Base-by-base conservation (phyloP, 768 basidiomycete genomes). In the Amanita brunnescens region DNA sequence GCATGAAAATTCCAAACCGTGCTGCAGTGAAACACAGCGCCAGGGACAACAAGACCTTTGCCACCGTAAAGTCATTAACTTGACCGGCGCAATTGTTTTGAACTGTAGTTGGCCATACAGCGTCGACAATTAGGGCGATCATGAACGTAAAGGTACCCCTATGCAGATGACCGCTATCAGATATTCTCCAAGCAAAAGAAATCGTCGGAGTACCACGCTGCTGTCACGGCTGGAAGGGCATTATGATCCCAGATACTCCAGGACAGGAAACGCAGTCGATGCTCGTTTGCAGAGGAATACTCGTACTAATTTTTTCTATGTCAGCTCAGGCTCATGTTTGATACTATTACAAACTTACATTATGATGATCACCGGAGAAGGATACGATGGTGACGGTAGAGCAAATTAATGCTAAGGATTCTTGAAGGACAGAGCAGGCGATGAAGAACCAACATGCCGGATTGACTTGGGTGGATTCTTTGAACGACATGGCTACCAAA, bases 321-420 rank as follows among this genome's bases (percentile, higher is more conserved):
- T 26, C 5, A 13, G 9, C 7, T 1, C 16, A 16, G 16, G 13
- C 14, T 34, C 34, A 12, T n/a, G n/a, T n/a, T n/a, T n/a, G n/a
- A n/a, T n/a, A n/a, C n/a, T n/a, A n/a, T n/a, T n/a, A n/a, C n/a
- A n/a, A n/a, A n/a, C n/a, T n/a, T n/a, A n/a, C n/a, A n/a, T n/a
- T n/a, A n/a, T 29, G 26, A 29, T 29, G 46, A n/a, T 16, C 1
- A 13, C 21, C 12, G 18, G 33, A 43, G 23, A 51, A 51, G 24
- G 14, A 51, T 13, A 51, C 23, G 39, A 51, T 44, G 20, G 44
- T 32, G 4, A 35, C 33, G 10, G 30, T 51, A n/a, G 50, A 51
- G 33, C n/a, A 26, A 8, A 44, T 18, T 30, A 51, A n/a, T 21
- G 30, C 40, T 20, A 43, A 35, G 33, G 24, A 7, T 33, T 41